Evolutionary conservation across 768 basidiomycete genomes (phyloP), one percentile per base, ranked within the genome.

Genomic region (Leccinum imitatum): DNA sequence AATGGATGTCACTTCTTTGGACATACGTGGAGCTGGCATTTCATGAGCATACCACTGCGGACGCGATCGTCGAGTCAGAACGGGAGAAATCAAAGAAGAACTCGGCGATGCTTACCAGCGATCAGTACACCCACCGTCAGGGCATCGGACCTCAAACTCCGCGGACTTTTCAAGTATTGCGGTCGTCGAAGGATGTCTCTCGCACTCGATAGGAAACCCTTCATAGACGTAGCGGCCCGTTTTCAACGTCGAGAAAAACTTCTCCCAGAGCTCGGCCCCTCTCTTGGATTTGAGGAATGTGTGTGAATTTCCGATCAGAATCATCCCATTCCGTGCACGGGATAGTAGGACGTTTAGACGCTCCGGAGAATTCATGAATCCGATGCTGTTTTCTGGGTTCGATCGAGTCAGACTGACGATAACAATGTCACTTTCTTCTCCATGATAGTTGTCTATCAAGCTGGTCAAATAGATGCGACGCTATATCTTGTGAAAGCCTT

Each of bases 271-370:
- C 1, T 75, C 75, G 4, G 70, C 71, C 1, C 87, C 87, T 61
- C 80, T 85, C 33, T 78, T 79, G 7, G 87, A 76, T 5, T 78
- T 74, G 46, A 72, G 68, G 74, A 89, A 89, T 0, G 89, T 90
- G 3, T 82, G 64, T 0, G 80, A 73, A 63, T 90, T 89, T 7
- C 89, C 89, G 23, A 90, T 80, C 71, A 90, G 79, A 58, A 90
- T 82, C 14, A 89, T 67, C 0, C 80, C 85, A 62, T 89, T 75
- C 3, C 88, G 80, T 6, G 88, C 86, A 11, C 89, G 83, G 0
- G 89, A 90, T 11, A 90, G 76, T 2, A 90, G 75, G n/a, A 90
- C 89, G 52, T 88, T 90, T 25, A 90, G 71, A 31, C 89, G 82
- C 70, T 90, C 87, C 0, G 86, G 84, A 1, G 88, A 79, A 47